Evolutionary conservation across 2,329 filamentous ascomycete genomes (phyloP), one percentile per base, ranked within the genome.

Genomic region (Penicillium sp.): DNA sequence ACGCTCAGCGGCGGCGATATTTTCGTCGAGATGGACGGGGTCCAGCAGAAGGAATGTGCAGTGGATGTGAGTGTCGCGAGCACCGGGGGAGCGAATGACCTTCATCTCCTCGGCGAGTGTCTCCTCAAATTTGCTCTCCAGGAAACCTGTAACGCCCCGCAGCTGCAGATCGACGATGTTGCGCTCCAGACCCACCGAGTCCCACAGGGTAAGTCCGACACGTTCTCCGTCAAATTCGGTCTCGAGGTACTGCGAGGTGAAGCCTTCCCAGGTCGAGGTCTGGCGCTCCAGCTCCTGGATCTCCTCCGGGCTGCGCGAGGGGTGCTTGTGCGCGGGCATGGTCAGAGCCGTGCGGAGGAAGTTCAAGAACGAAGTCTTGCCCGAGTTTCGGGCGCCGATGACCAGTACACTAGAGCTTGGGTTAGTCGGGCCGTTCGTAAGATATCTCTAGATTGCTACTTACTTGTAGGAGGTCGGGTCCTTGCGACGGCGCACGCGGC

Each of bases 391-490:
- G 47, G 91, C 89, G 56, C 94, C 94, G 67, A 97, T 86, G 57
- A 99, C 87, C 56, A 99, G 85, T 64, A 99, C 87, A 74, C 93
- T 97, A 52, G 8, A 14, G 40, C 24, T 27, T 27, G 13, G 7
- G 29, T 50, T 39, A 34, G 31, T 2, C 10, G 13, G 11, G 29
- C 3, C 16, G 4, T n/a, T 27, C 5, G 27, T 18, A 4, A 29
- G 14, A 13, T 39, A 9, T 24, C 21, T 49, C 31, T 6, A 27
- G 5, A 5, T 31, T 5, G n/a, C 27, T 55, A 84, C 92, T 84
- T 81, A 97, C 93, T 99, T 99, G 84, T 97, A 96, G 1, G 94
- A 92, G 10, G 93, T 97, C 8, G 94, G 94, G 70, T 99, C 94
- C 81, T 96, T 97, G 79, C 94, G 88, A 79, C 93, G 89, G 67